Percentiles rank a stretch among this genome's conserved stretches.
Evolutionary conservation across 345 rosid genomes (phyloP).

Genomic region (Lepidium didymum): DNA sequence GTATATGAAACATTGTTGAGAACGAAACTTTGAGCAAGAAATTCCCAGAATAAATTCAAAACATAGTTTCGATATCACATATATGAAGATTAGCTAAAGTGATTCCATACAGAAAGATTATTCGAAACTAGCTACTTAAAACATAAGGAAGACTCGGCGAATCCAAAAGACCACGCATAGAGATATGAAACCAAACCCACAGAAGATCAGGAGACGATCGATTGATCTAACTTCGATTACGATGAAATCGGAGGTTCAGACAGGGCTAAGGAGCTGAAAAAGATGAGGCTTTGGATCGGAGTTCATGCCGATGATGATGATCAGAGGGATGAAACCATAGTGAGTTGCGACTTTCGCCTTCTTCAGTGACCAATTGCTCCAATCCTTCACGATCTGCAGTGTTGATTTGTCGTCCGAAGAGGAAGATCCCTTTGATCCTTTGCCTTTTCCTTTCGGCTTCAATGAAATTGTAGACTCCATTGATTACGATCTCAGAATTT

Average conservation of each 20-base stretch:
- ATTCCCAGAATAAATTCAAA: neutral
- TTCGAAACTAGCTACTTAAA: neutral
- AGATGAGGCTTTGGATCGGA: constrained; percentile 90
- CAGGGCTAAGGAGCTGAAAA: constrained; percentile 84
- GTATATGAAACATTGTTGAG: neutral
- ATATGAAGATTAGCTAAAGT: neutral
- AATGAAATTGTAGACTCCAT: constrained; percentile 50
- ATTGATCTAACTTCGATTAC: neutral
- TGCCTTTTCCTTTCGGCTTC: constrained; percentile 47
- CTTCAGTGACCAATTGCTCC: constrained; percentile 85
- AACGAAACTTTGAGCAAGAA: neutral
- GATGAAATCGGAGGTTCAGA: constrained; percentile 29
- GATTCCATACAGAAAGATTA: constrained; percentile 1
- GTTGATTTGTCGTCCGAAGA: constrained; percentile 40
- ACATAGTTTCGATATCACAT: constrained; percentile 13
- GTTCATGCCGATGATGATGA: constrained; percentile 89
- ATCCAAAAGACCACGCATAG: constrained; percentile 15
- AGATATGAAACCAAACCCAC: constrained; percentile 4
- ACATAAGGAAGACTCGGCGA: constrained; percentile 31
- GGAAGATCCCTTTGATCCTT: constrained; percentile 36
- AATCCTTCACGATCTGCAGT: constrained; percentile 56
- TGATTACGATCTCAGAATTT: constrained; percentile 18
- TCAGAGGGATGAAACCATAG: constrained; percentile 87
- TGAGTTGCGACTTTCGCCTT: constrained; percentile 86
- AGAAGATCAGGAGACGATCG: neutral